Conservation (phyloP, 2,329 filamentous ascomycete species). For the Arachnomyces sp. region DNA sequence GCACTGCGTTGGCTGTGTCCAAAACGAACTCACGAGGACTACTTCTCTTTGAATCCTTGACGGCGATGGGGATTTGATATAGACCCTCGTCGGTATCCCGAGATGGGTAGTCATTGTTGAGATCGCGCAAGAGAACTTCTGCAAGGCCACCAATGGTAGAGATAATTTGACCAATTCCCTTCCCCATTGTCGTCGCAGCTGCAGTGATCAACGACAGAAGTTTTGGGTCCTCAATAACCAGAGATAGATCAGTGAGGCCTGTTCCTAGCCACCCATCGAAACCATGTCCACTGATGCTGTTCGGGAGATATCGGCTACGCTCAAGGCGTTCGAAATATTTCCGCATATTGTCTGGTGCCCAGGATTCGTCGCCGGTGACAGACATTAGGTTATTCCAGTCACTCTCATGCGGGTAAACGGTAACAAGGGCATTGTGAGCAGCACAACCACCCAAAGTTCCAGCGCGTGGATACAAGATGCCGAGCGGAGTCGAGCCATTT, state of each 20-base stretch:
- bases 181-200: conserved; percentile 45
- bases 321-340: conserved; percentile 49
- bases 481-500: conserved; percentile 42
- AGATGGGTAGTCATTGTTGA: conserved; percentile 39
- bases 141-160: conserved; percentile 37
- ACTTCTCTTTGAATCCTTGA: conserved; percentile 44
- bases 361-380: conserved; percentile 53
- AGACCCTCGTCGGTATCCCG: conserved; percentile 43
- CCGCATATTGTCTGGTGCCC: conserved; percentile 51
- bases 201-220: conserved; percentile 46
- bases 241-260: conserved; percentile 34
- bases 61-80: conserved; percentile 52
- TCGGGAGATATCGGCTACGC: conserved; percentile 44
- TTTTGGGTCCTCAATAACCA: conserved; percentile 46
- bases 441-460: conserved; percentile 52
- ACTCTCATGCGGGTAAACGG: conserved; percentile 49
- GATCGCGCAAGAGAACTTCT: conserved; percentile 41
- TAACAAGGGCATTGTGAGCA: conserved; percentile 54
- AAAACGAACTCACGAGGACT: conserved; percentile 51
- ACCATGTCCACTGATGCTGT: conserved; percentile 41
- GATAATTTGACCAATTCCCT: conserved; percentile 30
- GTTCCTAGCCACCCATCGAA: conserved; percentile 42
- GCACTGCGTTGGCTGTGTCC: conserved; percentile 41
- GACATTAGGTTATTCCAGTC: conserved; percentile 52
- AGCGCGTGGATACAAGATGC: conserved; percentile 51